These are phyloP conservation scores for Chloranthus sessilifolius DNA, from an alignment of 164 flowering plant species.

Conservation along the genomic window DNA sequence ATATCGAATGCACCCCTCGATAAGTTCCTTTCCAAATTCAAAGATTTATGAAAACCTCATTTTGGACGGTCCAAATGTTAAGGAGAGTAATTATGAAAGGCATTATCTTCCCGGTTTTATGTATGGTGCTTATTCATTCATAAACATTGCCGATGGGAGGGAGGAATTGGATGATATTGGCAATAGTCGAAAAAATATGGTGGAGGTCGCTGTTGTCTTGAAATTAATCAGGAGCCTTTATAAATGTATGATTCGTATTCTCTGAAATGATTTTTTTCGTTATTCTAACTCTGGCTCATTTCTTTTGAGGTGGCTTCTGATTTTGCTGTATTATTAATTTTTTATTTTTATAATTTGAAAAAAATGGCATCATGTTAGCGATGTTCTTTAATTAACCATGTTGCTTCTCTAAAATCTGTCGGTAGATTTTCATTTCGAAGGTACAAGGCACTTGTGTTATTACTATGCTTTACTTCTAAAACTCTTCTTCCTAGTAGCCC, in stretches of 20 bases:
- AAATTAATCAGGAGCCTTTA: conserved; percentile 25
- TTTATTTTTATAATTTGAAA: no score
- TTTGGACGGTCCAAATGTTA: conserved; percentile 29
- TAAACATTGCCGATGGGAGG: conserved; percentile 22
- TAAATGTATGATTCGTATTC: conserved; percentile 31
- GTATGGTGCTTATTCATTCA: conserved; percentile 48
- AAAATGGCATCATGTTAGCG: no score
- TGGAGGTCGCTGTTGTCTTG: conserved; percentile 31
- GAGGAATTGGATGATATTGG: conserved; percentile 17
- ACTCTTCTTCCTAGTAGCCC: no score
- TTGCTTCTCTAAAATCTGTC: no score
- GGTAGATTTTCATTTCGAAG: no score
- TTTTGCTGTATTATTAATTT: no score
- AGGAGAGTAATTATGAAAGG: conserved; percentile 14
- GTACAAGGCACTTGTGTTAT: no score
- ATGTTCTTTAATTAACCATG: no score
- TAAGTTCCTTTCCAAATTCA: conserved; percentile 41
- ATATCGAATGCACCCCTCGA: conserved; percentile 45
- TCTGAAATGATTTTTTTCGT: no score
- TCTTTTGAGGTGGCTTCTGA: no score
- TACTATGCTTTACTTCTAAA: no score
- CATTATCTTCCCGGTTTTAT: conserved; percentile 27
- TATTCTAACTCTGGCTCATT: no score
- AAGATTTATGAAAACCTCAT: conserved; percentile 32
- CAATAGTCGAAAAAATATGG: conserved; percentile 28